phyloP scores from a whole-genome alignment of 768 basidiomycete genomes.

The Boletus rex-veris region DNA sequence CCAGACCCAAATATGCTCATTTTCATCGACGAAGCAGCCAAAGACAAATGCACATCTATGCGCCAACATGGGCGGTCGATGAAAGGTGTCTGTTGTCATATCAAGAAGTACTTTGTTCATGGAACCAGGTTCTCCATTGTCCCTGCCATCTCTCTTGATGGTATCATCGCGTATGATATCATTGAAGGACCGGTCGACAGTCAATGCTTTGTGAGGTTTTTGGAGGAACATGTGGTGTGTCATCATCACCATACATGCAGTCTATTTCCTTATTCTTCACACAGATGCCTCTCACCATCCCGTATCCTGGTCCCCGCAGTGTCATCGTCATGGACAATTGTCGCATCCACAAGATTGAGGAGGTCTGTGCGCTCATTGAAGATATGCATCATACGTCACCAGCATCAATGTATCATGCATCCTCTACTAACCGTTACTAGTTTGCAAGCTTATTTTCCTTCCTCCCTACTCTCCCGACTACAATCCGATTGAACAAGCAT shows the following conservation, averaged over 20 bases:
- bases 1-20: too few relatives aligned
- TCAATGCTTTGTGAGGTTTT: conserved; percentile 2
- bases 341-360: conserved; percentile 21
- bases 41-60: conserved; percentile 3
- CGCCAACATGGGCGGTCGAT: background rate
- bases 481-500: too few relatives aligned
- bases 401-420: background rate
- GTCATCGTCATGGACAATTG: conserved; percentile 27
- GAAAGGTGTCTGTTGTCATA: background rate
- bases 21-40: too few relatives aligned
- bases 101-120: conserved; percentile 7
- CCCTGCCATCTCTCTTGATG: conserved; percentile 17
- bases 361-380: conserved; percentile 16
- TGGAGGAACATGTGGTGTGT: conserved; percentile 9
- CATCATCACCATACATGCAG: background rate
- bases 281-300: conserved; percentile 4
- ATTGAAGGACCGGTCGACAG: conserved; percentile 13
- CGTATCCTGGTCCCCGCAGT: background rate
- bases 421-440: background rate
- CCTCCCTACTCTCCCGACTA: too few relatives aligned
- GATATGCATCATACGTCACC: conserved; percentile 16
- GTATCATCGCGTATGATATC: conserved; percentile 17
- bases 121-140: background rate
- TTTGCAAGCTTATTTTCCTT: too few relatives aligned
- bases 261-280: background rate